phyloP scores from a whole-genome alignment of 192 early-diverging fungal species.

The Podila epigama region DNA sequence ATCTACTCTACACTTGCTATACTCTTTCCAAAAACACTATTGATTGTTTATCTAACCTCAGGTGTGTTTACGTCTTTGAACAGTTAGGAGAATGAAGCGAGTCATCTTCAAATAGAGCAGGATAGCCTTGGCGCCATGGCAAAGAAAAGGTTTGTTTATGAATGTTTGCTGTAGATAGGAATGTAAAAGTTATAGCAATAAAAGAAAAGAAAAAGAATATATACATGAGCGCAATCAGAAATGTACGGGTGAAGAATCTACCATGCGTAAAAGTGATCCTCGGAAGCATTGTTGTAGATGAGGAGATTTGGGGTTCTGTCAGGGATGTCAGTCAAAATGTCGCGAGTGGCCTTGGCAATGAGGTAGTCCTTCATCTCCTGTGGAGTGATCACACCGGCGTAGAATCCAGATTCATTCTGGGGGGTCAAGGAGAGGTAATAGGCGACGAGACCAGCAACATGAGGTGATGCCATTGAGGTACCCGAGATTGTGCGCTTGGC shows the following conservation, averaged over 20 bases:
- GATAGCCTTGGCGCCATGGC: too few relatives aligned
- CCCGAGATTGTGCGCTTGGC: slow-evolving; percentile 90
- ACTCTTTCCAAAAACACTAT: neutral
- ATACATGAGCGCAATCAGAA: too few relatives aligned
- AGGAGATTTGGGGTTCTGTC: slow-evolving; percentile 65
- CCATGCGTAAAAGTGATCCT: slow-evolving; percentile 31
- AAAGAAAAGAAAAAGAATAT: neutral
- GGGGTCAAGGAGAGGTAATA: slow-evolving; percentile 64
- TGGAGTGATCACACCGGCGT: slow-evolving; percentile 51
- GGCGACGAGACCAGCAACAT: slow-evolving; percentile 87
- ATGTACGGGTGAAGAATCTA: slow-evolving; percentile 11
- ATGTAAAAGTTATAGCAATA: neutral
- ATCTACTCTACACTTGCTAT: neutral
- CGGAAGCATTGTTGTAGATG: slow-evolving; percentile 60
- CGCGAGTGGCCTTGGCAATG: slow-evolving; percentile 60
- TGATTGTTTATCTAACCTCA: neutral
- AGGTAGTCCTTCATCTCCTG: slow-evolving; percentile 68
- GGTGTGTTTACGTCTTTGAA: neutral
- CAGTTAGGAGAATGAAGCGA: neutral
- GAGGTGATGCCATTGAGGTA: slow-evolving; percentile 92
- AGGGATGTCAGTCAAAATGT: slow-evolving; percentile 55
- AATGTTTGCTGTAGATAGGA: too few relatives aligned
- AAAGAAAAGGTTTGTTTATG: too few relatives aligned
- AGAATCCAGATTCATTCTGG: slow-evolving; percentile 32
- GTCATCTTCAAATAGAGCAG: too few relatives aligned